phyloP scores from a whole-genome alignment of 805 yeast genomes.

The Spencermartinsiella europaea region DNA sequence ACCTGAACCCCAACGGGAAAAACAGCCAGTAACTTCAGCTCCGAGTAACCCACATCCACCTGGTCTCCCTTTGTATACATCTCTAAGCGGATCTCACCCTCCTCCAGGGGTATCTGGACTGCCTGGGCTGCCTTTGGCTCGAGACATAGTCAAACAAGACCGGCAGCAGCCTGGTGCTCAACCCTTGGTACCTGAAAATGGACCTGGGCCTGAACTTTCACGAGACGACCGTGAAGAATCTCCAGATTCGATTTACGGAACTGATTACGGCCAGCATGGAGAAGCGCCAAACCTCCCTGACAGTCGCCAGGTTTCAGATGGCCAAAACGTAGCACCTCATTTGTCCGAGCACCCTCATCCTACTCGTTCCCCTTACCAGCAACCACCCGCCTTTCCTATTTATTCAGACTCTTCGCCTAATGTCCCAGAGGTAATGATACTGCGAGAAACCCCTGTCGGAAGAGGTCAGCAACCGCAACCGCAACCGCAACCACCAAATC shows the following conservation, averaged over 20 bases:
- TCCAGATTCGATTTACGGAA: neutral
- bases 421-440: no score
- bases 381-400: no score
- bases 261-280: neutral
- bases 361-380: no score
- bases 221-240: neutral
- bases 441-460: no score
- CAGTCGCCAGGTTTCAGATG: neutral
- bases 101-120: neutral
- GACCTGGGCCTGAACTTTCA: neutral
- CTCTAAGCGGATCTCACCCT: neutral
- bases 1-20: neutral
- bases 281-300: neutral
- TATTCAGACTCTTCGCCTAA: slow-evolving; percentile 4
- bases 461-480: no score
- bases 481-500: neutral
- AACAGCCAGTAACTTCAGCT: neutral
- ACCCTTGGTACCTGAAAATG: no score
- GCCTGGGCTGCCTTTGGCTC: neutral
- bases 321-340: neutral
- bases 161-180: no score
- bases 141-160: no score
- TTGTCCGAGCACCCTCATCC: no score
- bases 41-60: neutral
- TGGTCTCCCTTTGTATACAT: neutral